A percentile compares a stretch with the other conserved stretches of the same genome.
Conservation (phyloP, 2,329 filamentous ascomycete species). For the Fusarium equiseti region DNA sequence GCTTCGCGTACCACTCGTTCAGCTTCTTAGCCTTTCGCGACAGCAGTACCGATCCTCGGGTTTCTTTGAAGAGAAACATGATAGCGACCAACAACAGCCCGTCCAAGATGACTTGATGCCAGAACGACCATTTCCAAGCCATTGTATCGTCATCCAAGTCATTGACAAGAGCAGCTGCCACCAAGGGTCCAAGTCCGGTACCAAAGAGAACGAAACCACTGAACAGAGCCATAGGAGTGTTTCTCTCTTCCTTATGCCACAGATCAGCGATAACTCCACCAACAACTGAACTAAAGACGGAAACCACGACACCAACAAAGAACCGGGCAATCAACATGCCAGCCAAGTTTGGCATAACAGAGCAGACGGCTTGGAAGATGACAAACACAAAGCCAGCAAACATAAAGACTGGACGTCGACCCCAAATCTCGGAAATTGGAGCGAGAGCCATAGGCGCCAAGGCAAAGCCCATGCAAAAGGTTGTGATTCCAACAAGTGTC, state of each 20-base stretch:
- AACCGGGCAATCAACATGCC: constrained; percentile 83
- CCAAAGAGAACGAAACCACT: constrained; percentile 82
- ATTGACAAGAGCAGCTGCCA: constrained; percentile 76
- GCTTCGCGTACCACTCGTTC: constrained; percentile 82
- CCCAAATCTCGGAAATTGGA: constrained; percentile 89
- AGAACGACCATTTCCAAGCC: constrained; percentile 91
- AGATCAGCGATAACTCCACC: constrained; percentile 93
- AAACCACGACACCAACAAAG: constrained; percentile 81
- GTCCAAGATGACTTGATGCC: constrained; percentile 81
- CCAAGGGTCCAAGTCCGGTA: constrained; percentile 81
- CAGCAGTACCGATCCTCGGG: constrained; percentile 82
- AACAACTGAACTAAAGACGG: constrained; percentile 87
- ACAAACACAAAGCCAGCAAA: constrained; percentile 79
- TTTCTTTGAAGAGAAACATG: constrained; percentile 81
- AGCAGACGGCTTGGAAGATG: constrained; percentile 77
- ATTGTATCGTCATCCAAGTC: constrained; percentile 59
- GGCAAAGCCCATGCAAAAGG: constrained; percentile 84
- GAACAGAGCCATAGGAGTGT: constrained; percentile 91
- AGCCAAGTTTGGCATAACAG: constrained; percentile 74
- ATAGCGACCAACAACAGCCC: constrained; percentile 71
- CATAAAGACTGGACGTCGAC: constrained; percentile 85
- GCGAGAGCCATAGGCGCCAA: constrained; percentile 89
- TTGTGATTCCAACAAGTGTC: constrained; percentile 80
- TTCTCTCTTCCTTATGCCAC: constrained; percentile 81
- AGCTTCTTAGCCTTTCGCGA: constrained; percentile 78